Base-by-base conservation (phyloP, 371 early-diverging fungal genomes). In the Mortierella sp. region DNA sequence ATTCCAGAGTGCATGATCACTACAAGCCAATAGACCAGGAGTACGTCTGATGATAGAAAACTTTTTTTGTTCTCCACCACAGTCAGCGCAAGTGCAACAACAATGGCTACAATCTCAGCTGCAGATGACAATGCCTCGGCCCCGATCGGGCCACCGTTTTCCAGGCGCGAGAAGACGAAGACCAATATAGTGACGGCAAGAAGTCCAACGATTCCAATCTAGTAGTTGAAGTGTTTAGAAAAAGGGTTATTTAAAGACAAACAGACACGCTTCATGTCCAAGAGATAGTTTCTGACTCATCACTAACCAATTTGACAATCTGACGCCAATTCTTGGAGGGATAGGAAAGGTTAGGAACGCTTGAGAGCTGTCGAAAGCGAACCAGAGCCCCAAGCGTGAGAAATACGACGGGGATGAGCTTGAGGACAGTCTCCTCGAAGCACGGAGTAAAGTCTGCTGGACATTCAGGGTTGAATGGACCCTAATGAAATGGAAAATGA, bases 1-100 rank as follows among this genome's bases (percentile, higher is more conserved):
- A 91, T 57, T 14, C 77, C 75, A 58, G 86, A 70, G 1, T 74
- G 80, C 19, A 85, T 45, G 16, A 89, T 68, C 3, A 84, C 82
- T 48, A 91, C 83, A n/a, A 94, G 77, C 95, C 95, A 95, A 74
- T 88, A 95, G 58, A 96, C 85, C 60, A 94, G 80, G 26, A 97
- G 85, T 1, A 89, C 82, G 14, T 89, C 86, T 0, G 95, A 94
- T 0, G 93, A 82, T 9, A 89, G 84, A 11, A 86, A 85, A 66
- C 92, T 93, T 68, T 95, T 93, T 25, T 86, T 60, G 75, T 90
- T 87, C 63, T 93, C 91, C 57, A 93, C 80, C 11, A 81, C 81
- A 0, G 91, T 92, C 62, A 92, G 81, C 0, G 81, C 56, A 74
- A 87, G 84, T 0, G 70, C 80, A 6, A 55, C 58, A 15, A 65